phyloP scores from a whole-genome alignment of 1,284 basidiomycete genomes.

The Boletus semigastroideus region DNA sequence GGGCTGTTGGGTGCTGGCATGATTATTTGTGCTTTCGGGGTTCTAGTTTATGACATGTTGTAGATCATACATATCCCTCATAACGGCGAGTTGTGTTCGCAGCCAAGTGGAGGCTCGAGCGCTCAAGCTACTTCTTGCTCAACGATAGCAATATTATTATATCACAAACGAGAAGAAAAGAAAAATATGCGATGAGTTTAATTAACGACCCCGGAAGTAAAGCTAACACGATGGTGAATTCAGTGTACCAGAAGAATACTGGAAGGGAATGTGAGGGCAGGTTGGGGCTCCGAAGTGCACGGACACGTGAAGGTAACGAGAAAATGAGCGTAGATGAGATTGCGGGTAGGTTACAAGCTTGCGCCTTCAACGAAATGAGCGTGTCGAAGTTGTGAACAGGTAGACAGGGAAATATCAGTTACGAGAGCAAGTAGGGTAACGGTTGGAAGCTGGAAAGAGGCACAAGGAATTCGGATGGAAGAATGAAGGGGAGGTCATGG shows the following conservation, averaged over 20 bases:
- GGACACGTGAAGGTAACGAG: slow-evolving; percentile 21
- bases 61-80: slow-evolving; percentile 11
- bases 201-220: slow-evolving; percentile 33
- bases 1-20: slow-evolving; percentile 65
- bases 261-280: slow-evolving; percentile 7
- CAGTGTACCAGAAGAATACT: slow-evolving; percentile 15
- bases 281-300: slow-evolving; percentile 10
- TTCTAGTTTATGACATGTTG: slow-evolving; percentile 71
- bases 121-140: not conserved
- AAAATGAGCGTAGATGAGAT: slow-evolving; percentile 34
- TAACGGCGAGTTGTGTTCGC: not conserved
- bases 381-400: slow-evolving; percentile 23
- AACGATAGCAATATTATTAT: slow-evolving; percentile 34
- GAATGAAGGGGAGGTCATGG: slow-evolving; percentile 7
- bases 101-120: not conserved
- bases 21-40: slow-evolving; percentile 71
- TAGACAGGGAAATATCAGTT: slow-evolving; percentile 30
- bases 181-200: slow-evolving; percentile 37
- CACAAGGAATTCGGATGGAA: slow-evolving; percentile 12
- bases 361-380: slow-evolving; percentile 30
- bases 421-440: slow-evolving; percentile 28
- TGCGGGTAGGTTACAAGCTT: slow-evolving; percentile 35
- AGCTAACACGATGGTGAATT: slow-evolving; percentile 16
- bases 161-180: slow-evolving; percentile 30
- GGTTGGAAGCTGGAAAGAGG: slow-evolving; percentile 11